phyloP scores from a whole-genome alignment of 768 basidiomycete genomes.

The Xerocomellus dryophilus region DNA sequence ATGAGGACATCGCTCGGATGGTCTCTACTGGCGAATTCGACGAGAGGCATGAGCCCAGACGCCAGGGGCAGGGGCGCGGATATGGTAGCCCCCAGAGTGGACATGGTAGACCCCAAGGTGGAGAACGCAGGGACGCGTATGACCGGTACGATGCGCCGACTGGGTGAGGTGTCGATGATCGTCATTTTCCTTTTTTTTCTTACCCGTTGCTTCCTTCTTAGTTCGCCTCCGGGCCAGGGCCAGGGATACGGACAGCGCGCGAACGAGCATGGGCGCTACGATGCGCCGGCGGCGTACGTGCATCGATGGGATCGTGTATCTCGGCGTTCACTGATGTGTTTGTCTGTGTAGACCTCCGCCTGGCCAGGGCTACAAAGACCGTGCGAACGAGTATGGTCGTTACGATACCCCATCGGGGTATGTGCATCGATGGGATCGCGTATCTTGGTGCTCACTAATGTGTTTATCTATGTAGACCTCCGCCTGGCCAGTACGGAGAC shows the following conservation, averaged over 20 bases:
- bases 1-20: conserved; percentile 25
- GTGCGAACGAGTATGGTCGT: not conserved
- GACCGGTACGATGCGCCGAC: conserved; percentile 1
- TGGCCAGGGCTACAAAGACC: conserved; percentile 1
- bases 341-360: conserved; percentile 6
- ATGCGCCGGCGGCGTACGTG: conserved; percentile 1
- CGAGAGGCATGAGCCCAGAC: not conserved
- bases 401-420: conserved; percentile 12
- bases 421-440: not conserved
- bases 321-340: not conserved
- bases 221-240: conserved; percentile 7
- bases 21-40: conserved; percentile 16
- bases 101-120: not conserved
- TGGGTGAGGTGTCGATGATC: conserved; percentile 12
- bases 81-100: not conserved
- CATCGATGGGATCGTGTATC: not conserved
- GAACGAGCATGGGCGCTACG: conserved; percentile 7
- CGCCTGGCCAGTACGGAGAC: conserved; percentile 4
- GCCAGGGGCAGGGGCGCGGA: not conserved
- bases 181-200: not conserved
- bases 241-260: not conserved
- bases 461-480: conserved; percentile 1
- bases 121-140: not conserved
- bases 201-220: not conserved
- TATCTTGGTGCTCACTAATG: too few species aligned